A percentile compares a stretch with the other conserved stretches of the same genome.
Conservation (phyloP, 148 eudicot species). For the Amaranthus hypochondriacus region DNA sequence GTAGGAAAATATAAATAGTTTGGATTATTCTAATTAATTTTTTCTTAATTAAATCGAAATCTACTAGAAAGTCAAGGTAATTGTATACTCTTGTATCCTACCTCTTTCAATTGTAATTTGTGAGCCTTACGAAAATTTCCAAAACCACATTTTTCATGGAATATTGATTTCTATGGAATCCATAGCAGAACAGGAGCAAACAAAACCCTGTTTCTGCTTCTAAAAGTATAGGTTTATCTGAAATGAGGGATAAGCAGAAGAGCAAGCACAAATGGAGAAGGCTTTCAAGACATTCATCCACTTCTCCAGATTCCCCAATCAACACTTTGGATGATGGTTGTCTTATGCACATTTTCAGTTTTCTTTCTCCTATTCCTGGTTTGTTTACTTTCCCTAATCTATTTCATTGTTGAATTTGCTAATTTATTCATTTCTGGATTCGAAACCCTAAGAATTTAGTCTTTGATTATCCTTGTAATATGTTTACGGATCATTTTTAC, state of each 20-base stretch:
- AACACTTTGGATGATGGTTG: conserved; percentile 89
- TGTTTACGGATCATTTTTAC: neutral
- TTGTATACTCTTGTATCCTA: too few relatives aligned
- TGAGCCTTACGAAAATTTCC: neutral
- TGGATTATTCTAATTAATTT: too few relatives aligned
- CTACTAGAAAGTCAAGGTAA: too few relatives aligned
- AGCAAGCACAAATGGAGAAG: conserved; percentile 40
- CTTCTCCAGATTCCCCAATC: conserved; percentile 25
- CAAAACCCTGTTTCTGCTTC: neutral
- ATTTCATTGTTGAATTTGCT: neutral
- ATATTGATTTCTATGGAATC: conserved; percentile 3
- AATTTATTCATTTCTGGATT: neutral
- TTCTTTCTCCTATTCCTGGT: conserved; percentile 96
- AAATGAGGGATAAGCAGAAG: conserved; percentile 23
- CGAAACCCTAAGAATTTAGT: neutral
- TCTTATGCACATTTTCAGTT: conserved; percentile 93
- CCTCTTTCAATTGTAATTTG: too few relatives aligned
- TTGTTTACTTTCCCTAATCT: conserved; percentile 1
- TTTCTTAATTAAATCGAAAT: too few relatives aligned
- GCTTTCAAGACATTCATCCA: conserved; percentile 21
- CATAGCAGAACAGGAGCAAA: conserved; percentile 12
- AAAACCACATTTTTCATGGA: neutral
- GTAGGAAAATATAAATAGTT: too few relatives aligned
- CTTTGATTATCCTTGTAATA: neutral
- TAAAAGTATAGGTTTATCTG: neutral